These are phyloP conservation scores for Rhinocladiella similis DNA, from an alignment of 2,329 filamentous ascomycete species.

Conservation along the genomic window DNA sequence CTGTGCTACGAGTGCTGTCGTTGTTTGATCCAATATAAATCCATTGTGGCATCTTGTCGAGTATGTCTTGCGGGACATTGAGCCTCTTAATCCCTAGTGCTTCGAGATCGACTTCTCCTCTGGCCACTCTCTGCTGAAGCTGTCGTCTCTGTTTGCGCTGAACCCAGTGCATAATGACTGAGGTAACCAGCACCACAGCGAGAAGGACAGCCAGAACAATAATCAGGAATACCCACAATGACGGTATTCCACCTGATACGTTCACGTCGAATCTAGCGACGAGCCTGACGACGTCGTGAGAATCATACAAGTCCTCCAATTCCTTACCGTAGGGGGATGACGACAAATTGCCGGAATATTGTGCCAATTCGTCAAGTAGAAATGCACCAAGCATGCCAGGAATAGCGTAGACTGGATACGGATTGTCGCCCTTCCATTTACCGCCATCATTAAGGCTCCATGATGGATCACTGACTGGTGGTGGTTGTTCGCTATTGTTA, in stretches of 20 bases:
- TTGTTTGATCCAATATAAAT: slow-evolving; percentile 57
- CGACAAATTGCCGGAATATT: slow-evolving; percentile 76
- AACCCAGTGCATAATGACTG: slow-evolving; percentile 71
- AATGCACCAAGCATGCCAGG: slow-evolving; percentile 64
- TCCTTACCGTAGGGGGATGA: slow-evolving; percentile 27
- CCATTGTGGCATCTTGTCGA: slow-evolving; percentile 76
- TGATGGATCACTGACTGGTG: slow-evolving; percentile 60
- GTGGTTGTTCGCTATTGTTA: slow-evolving; percentile 58
- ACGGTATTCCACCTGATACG: slow-evolving; percentile 62
- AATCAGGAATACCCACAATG: slow-evolving; percentile 76
- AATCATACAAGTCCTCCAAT: slow-evolving; percentile 40
- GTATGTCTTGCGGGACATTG: slow-evolving; percentile 69
- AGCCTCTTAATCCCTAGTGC: slow-evolving; percentile 80
- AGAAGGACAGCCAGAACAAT: slow-evolving; percentile 71
- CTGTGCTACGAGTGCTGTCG: not conserved
- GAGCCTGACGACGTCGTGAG: slow-evolving; percentile 51
- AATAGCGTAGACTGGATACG: slow-evolving; percentile 82
- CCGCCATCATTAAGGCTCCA: slow-evolving; percentile 73
- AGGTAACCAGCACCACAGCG: slow-evolving; percentile 66
- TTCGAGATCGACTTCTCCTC: slow-evolving; percentile 83
- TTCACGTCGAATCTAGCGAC: slow-evolving; percentile 36
- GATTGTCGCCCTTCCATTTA: slow-evolving; percentile 69
- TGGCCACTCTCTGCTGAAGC: slow-evolving; percentile 69
- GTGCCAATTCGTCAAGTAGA: slow-evolving; percentile 70
- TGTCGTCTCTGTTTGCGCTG: slow-evolving; percentile 69